Percentiles rank a stretch among this genome's conserved stretches.
Evolutionary conservation across 2,329 filamentous ascomycete genomes (phyloP).

Genomic region (Fusarium lateritium): DNA sequence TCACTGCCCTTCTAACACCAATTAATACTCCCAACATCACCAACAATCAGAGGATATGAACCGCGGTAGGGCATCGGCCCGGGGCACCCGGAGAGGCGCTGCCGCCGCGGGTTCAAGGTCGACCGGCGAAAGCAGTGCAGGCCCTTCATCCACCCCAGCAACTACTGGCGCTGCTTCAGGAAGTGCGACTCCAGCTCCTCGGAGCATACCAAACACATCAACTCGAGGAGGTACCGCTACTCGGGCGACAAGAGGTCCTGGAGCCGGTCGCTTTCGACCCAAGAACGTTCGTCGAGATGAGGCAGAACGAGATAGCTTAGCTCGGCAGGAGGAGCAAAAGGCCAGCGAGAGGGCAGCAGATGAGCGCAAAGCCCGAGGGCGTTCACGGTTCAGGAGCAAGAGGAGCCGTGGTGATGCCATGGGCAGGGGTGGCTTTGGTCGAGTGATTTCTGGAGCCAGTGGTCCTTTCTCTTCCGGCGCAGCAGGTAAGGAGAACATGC

Average conservation of each 20-base stretch:
- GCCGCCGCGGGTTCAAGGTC: slow-evolving; percentile 47
- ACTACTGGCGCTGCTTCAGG: slow-evolving; percentile 39
- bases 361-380: slow-evolving; percentile 57
- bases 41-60: slow-evolving; percentile 48
- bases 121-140: slow-evolving; percentile 39
- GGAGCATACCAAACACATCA: slow-evolving; percentile 46
- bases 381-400: slow-evolving; percentile 59
- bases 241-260: slow-evolving; percentile 55
- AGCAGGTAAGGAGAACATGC: slow-evolving; percentile 44
- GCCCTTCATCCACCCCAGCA: slow-evolving; percentile 26
- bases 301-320: slow-evolving; percentile 63
- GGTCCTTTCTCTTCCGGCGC: slow-evolving; percentile 57
- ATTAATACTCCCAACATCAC: neutral
- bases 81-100: slow-evolving; percentile 53
- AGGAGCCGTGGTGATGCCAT: slow-evolving; percentile 62
- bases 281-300: slow-evolving; percentile 66
- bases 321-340: slow-evolving; percentile 61
- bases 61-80: slow-evolving; percentile 52
- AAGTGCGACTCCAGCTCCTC: slow-evolving; percentile 30
- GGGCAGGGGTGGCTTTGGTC: slow-evolving; percentile 58
- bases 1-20: neutral
- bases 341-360: slow-evolving; percentile 59
- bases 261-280: slow-evolving; percentile 61
- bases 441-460: slow-evolving; percentile 55
- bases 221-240: slow-evolving; percentile 54